These are phyloP conservation scores for Thelonectria discophora DNA, from an alignment of 2,329 filamentous ascomycete species.

Conservation along the genomic window DNA sequence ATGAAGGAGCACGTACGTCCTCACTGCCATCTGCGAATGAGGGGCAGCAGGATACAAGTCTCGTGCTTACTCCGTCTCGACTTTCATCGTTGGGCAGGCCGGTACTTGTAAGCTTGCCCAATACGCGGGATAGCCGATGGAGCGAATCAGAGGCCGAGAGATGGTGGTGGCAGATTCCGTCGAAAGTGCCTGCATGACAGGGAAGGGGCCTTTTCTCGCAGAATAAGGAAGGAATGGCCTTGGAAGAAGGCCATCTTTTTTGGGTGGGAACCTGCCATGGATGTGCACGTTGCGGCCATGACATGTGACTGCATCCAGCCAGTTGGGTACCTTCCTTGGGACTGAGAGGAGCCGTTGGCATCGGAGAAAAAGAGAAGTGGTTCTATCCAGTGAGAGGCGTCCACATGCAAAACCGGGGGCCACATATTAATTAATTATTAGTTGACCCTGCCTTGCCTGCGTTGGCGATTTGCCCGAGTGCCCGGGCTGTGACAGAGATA, in stretches of 20 bases:
- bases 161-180: not conserved
- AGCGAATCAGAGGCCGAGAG: not conserved
- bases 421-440: not conserved
- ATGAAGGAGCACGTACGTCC: too few species aligned
- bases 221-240: not conserved
- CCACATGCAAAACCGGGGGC: constrained; percentile 23
- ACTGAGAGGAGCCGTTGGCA: not conserved
- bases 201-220: not conserved
- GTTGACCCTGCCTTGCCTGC: not conserved
- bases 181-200: too few species aligned
- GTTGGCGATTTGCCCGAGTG: not conserved
- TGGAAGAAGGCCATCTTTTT: too few species aligned
- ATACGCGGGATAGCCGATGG: not conserved
- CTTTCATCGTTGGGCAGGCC: too few species aligned
- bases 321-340: constrained; percentile 6
- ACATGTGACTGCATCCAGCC: constrained; percentile 8
- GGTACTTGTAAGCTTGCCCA: not conserved
- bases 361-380: not conserved
- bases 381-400: constrained; percentile 9
- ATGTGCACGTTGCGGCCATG: not conserved
- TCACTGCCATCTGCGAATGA: too few species aligned
- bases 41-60: too few species aligned
- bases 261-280: not conserved
- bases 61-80: too few species aligned
- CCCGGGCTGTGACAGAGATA: not conserved